phyloP scores from a whole-genome alignment of 192 early-diverging fungal genomes.

The Umbelopsis sp. region DNA sequence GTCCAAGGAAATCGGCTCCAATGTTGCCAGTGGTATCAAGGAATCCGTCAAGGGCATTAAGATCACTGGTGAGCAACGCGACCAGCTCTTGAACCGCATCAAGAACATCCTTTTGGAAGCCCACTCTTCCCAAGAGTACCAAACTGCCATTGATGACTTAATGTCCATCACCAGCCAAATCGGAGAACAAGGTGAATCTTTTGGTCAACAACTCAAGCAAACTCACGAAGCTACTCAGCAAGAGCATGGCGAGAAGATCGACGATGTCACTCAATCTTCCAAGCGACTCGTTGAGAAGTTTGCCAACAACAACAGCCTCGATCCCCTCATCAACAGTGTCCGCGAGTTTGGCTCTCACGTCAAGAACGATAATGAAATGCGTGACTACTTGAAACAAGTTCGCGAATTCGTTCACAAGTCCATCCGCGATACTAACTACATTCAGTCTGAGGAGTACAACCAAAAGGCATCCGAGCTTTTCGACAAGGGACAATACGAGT shows the following conservation, averaged over 20 bases:
- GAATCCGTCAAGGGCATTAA: conserved; percentile 18
- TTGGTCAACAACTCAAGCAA: conserved; percentile 24
- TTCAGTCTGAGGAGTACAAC: conserved; percentile 35
- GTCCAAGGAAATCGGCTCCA: conserved; percentile 27
- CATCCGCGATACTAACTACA: conserved; percentile 42
- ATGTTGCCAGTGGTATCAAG: conserved; percentile 27
- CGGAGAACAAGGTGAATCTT: conserved; percentile 32
- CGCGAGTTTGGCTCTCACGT: conserved; percentile 37
- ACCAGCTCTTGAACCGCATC: conserved; percentile 36
- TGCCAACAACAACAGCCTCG: conserved; percentile 49
- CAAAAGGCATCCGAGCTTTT: conserved; percentile 36
- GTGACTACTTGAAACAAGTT: conserved; percentile 36
- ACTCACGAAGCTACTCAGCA: conserved; percentile 23
- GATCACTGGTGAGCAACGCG: conserved; percentile 38
- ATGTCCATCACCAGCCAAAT: conserved; percentile 37
- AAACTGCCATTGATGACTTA: conserved; percentile 44
- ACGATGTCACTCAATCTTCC: conserved; percentile 42
- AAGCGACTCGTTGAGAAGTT: conserved; percentile 57
- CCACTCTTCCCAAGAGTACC: conserved; percentile 38
- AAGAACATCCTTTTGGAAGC: conserved; percentile 38
- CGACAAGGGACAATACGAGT: conserved; percentile 33
- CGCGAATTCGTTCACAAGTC: conserved; percentile 37
- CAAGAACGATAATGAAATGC: conserved; percentile 42
- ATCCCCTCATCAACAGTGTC: conserved; percentile 42
- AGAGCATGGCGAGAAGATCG: background rate